Percentiles rank a stretch among this genome's conserved stretches.
Evolutionary conservation across 1,284 basidiomycete genomes (phyloP).

Genomic region (Cystobasidium pallidum): DNA sequence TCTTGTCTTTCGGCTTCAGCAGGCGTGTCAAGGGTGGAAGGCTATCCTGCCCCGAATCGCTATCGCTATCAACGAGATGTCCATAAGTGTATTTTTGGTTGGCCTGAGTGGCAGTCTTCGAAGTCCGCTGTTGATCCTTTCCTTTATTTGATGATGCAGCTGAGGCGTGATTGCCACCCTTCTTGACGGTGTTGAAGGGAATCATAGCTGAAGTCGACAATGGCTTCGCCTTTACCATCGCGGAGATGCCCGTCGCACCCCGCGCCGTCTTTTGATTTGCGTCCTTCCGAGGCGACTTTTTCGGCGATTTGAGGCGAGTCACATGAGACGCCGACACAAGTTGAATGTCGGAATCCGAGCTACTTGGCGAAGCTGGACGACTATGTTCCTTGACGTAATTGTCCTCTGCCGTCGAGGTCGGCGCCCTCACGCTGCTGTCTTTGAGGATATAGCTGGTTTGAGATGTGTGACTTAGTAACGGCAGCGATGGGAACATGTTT

Average conservation of each 20-base stretch:
- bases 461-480: background rate
- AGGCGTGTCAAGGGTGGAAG: background rate
- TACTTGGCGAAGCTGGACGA: background rate
- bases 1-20: background rate
- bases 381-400: background rate
- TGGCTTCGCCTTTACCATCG: background rate
- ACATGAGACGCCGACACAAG: background rate
- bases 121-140: background rate
- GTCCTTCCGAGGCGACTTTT: slow-evolving; percentile 27
- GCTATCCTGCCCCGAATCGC: background rate
- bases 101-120: background rate
- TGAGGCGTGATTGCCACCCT: background rate
- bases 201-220: background rate
- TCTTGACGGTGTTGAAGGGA: slow-evolving; percentile 6
- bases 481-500: background rate
- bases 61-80: background rate
- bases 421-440: background rate
- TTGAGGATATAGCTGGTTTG: background rate
- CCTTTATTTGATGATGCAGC: background rate
- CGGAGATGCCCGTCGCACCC: background rate
- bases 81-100: slow-evolving; percentile 2
- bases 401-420: background rate
- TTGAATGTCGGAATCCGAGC: slow-evolving; percentile 34
- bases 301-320: slow-evolving; percentile 18
- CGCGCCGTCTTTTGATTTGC: slow-evolving; percentile 17